Evolutionary conservation across 2,329 filamentous ascomycete genomes (phyloP).

Genomic region (Rutstroemia sp.): DNA sequence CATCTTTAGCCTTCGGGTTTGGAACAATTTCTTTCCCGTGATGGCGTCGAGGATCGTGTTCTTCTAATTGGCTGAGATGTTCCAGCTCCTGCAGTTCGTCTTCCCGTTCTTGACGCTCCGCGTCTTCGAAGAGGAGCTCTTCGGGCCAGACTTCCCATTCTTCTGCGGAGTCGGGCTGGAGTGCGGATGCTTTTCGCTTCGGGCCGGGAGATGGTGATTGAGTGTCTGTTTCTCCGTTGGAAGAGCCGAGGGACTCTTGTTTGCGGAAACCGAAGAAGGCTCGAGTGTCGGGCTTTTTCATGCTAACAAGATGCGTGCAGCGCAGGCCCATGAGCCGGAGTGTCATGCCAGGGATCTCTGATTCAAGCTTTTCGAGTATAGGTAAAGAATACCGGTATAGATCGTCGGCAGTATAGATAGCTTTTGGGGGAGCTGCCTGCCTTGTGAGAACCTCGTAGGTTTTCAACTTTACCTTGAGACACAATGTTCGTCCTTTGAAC

Average conservation of each 20-base stretch:
- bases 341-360: slow-evolving; percentile 72
- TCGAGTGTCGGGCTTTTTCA: slow-evolving; percentile 69
- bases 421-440: slow-evolving; percentile 67
- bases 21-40: slow-evolving; percentile 47
- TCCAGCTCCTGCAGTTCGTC: slow-evolving; percentile 56
- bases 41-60: slow-evolving; percentile 28
- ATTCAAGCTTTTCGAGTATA: slow-evolving; percentile 76
- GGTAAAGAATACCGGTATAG: slow-evolving; percentile 75
- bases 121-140: slow-evolving; percentile 52
- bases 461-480: slow-evolving; percentile 88
- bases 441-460: slow-evolving; percentile 88
- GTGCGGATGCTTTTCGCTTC: slow-evolving; percentile 33
- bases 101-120: slow-evolving; percentile 50
- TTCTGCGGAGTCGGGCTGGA: slow-evolving; percentile 35
- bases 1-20: slow-evolving; percentile 30
- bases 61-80: slow-evolving; percentile 44
- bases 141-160: slow-evolving; percentile 65
- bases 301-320: slow-evolving; percentile 80
- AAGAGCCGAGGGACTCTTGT: slow-evolving; percentile 18
- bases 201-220: slow-evolving; percentile 12
- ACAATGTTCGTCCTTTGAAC: slow-evolving; percentile 84
- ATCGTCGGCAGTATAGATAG: slow-evolving; percentile 68
- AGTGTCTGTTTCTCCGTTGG: slow-evolving; percentile 10
- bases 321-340: slow-evolving; percentile 82
- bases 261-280: slow-evolving; percentile 67